A percentile compares a stretch with the other conserved stretches of the same genome.
Conservation (phyloP, 208 protist genomes). For the Leishmania martiniquensis region DNA sequence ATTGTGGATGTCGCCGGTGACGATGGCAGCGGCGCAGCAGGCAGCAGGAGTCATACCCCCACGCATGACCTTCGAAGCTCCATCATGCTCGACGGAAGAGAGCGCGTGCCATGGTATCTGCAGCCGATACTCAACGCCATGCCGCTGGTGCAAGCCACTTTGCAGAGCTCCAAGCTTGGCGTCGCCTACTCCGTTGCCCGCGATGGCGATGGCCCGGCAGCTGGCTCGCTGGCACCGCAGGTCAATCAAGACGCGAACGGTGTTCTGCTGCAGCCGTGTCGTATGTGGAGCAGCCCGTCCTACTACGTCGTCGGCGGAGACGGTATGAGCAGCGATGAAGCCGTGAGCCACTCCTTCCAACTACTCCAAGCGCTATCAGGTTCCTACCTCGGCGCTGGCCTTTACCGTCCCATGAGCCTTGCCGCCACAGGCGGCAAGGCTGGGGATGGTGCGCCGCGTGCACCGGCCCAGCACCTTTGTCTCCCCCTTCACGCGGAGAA, state of each 20-base stretch:
- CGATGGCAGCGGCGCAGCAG: background rate
- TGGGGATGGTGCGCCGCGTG: background rate
- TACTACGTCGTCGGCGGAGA: constrained; percentile 35
- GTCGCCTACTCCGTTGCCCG: constrained; percentile 23
- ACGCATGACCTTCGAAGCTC: background rate
- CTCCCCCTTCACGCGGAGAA: constrained; percentile 20
- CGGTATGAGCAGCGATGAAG: constrained; percentile 15
- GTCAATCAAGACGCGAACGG: constrained; percentile 29
- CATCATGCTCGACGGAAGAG: constrained; percentile 13
- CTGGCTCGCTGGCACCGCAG: constrained; percentile 17
- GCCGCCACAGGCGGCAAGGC: background rate
- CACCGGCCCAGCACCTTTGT: constrained; percentile 21
- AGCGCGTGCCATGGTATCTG: constrained; percentile 32
- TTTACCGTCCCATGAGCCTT: constrained; percentile 7
- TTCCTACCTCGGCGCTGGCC: constrained; percentile 26
- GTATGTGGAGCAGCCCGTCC: constrained; percentile 34
- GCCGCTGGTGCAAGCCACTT: constrained; percentile 16
- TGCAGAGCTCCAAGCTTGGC: constrained; percentile 30
- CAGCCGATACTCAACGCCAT: constrained; percentile 23
- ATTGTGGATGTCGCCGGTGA: constrained; percentile 2
- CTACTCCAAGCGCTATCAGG: constrained; percentile 25
- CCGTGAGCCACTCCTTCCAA: constrained; percentile 23
- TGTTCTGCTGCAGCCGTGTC: constrained; percentile 26
- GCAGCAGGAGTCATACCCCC: background rate
- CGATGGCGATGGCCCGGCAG: constrained; percentile 13